phyloP scores from a whole-genome alignment of 352 stramenopile genomes.

The Pythium periplocum region DNA sequence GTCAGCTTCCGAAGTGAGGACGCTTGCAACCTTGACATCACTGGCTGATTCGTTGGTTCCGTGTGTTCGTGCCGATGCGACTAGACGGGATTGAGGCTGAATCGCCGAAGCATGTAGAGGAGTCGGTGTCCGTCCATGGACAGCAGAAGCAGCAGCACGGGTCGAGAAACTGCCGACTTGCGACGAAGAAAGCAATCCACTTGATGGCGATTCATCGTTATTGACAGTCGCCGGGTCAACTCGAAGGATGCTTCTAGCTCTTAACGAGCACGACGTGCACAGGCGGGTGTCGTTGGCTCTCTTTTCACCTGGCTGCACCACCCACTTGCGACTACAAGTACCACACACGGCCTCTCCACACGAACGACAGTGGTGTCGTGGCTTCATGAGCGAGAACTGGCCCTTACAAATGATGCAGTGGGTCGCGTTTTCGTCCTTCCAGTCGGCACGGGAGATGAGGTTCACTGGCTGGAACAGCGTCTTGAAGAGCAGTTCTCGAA shows the following conservation, averaged over 20 bases:
- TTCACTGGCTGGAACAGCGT: slow-evolving; percentile 73
- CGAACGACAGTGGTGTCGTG: slow-evolving; percentile 74
- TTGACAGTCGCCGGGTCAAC: slow-evolving; percentile 5
- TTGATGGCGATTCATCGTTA: too few species aligned
- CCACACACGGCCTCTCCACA: slow-evolving; percentile 78
- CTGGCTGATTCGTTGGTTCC: not conserved
- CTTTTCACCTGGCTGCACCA: slow-evolving; percentile 53
- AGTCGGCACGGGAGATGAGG: slow-evolving; percentile 50
- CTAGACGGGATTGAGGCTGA: too few species aligned
- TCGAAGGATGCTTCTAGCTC: slow-evolving; percentile 56
- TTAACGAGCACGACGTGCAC: slow-evolving; percentile 76
- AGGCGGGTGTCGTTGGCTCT: slow-evolving; percentile 65
- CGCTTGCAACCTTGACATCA: slow-evolving; percentile 69
- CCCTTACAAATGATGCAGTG: slow-evolving; percentile 64
- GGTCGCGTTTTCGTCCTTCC: slow-evolving; percentile 52
- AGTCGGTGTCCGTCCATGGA: too few species aligned
- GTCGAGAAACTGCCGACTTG: not conserved
- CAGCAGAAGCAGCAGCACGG: too few species aligned
- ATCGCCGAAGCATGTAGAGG: too few species aligned
- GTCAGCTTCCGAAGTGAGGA: slow-evolving; percentile 57
- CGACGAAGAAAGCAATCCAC: slow-evolving; percentile 3
- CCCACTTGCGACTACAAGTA: slow-evolving; percentile 80
- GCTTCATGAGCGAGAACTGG: slow-evolving; percentile 70
- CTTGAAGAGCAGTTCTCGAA: slow-evolving; percentile 80
- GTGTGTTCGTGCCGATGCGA: too few species aligned